Evolutionary conservation across 148 eudicot genomes (phyloP).

Genomic region (Pharnaceum exiguum): DNA sequence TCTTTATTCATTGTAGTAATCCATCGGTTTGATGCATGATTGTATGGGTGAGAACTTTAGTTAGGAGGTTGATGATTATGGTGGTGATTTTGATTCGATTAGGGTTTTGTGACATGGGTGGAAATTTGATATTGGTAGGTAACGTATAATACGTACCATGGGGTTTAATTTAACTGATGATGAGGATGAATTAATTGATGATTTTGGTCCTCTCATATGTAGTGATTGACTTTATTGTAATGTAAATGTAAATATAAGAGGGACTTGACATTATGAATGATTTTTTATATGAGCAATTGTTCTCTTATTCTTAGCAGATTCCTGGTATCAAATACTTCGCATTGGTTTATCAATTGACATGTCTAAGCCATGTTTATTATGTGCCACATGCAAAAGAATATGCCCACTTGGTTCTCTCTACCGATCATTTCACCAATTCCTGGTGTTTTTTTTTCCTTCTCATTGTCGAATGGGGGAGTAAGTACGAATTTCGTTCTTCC

Average conservation of each 20-base stretch:
- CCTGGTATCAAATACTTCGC: neutral
- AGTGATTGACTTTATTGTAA: slow-evolving; percentile 16
- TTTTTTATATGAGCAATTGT: slow-evolving; percentile 14
- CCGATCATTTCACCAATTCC: neutral
- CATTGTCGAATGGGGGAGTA: neutral
- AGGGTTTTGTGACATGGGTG: slow-evolving; percentile 11
- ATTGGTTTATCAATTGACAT: slow-evolving; percentile 8
- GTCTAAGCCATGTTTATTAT: slow-evolving; percentile 18
- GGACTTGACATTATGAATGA: slow-evolving; percentile 16
- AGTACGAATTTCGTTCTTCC: neutral
- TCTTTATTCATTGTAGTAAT: neutral
- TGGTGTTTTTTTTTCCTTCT: neutral
- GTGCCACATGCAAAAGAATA: slow-evolving; percentile 20
- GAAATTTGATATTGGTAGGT: slow-evolving; percentile 7
- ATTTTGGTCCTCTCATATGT: slow-evolving; percentile 14
- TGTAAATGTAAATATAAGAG: slow-evolving; percentile 20
- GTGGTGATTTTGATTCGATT: neutral
- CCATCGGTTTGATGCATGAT: slow-evolving; percentile 7
- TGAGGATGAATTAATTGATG: slow-evolving; percentile 2
- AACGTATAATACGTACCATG: too few species aligned
- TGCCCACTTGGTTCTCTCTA: neutral
- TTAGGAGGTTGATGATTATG: slow-evolving; percentile 9
- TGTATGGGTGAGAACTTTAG: too few species aligned
- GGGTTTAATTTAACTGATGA: slow-evolving; percentile 4
- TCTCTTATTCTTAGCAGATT: neutral